Percentiles rank a stretch among this genome's conserved stretches.
Conservation (phyloP, 352 stramenopile species). For the Globisporangium paddicum region DNA sequence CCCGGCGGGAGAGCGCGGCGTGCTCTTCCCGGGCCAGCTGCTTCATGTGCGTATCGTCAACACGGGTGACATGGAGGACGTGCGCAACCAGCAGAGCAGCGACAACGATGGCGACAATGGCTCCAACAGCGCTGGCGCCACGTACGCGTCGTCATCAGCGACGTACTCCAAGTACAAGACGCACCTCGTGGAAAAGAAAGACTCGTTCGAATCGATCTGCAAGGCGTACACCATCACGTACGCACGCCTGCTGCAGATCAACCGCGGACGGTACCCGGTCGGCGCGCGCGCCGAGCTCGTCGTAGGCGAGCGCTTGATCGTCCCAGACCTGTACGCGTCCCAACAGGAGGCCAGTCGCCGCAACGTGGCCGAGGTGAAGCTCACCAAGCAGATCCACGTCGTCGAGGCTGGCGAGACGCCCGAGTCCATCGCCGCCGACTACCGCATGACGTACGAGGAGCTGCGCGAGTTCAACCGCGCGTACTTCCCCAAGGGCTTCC, state of each 20-base stretch:
- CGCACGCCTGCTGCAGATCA: conserved; percentile 68
- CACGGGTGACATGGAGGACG: conserved; percentile 57
- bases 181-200: conserved; percentile 37
- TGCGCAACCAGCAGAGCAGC: not conserved
- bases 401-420: conserved; percentile 75
- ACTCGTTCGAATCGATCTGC: conserved; percentile 78
- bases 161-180: conserved; percentile 68
- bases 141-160: conserved; percentile 32
- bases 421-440: conserved; percentile 46
- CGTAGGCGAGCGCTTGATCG: conserved; percentile 62
- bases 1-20: conserved; percentile 63
- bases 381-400: conserved; percentile 85
- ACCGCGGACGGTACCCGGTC: conserved; percentile 62
- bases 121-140: not conserved
- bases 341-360: conserved; percentile 46
- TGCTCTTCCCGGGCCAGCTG: conserved; percentile 62
- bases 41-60: conserved; percentile 78
- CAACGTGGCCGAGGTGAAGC: conserved; percentile 75
- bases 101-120: not conserved
- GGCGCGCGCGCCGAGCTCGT: conserved; percentile 59
- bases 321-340: conserved; percentile 57
- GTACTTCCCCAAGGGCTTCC: conserved; percentile 85
- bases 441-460: conserved; percentile 83
- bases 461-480: conserved; percentile 81
- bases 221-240: conserved; percentile 65